These are phyloP conservation scores for Geotrichum citri-aurantii DNA, from an alignment of 1,139 yeast genomes.

Conservation along the genomic window DNA sequence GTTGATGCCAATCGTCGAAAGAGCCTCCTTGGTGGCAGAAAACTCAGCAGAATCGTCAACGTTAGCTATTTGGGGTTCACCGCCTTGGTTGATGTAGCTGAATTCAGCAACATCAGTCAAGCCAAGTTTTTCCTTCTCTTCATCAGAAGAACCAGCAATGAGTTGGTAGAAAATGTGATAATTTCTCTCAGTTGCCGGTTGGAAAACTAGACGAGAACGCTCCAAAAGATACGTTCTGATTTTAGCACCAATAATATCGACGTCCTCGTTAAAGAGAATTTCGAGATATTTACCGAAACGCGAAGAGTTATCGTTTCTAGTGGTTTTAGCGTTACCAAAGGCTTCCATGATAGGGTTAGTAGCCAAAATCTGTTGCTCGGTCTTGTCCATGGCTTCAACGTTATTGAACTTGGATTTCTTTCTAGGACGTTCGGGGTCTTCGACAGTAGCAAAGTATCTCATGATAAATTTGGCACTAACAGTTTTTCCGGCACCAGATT, in stretches of 20 bases:
- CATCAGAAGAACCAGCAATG: slow-evolving; percentile 66
- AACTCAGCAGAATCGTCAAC: slow-evolving; percentile 82
- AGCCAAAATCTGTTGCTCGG: slow-evolving; percentile 91
- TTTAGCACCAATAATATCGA: slow-evolving; percentile 87
- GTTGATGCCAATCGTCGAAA: slow-evolving; percentile 70
- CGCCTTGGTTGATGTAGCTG: slow-evolving; percentile 87
- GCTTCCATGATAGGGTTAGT: slow-evolving; percentile 99
- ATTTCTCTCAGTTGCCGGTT: slow-evolving; percentile 82
- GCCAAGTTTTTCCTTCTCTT: slow-evolving; percentile 53
- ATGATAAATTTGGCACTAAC: slow-evolving; percentile 95
- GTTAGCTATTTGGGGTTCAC: slow-evolving; percentile 63
- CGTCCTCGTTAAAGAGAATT: slow-evolving; percentile 67
- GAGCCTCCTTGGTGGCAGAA: slow-evolving; percentile 65
- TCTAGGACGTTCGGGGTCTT: slow-evolving; percentile 48
- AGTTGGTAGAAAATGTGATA: slow-evolving; percentile 94
- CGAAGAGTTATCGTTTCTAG: slow-evolving; percentile 94
- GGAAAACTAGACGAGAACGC: slow-evolving; percentile 90
- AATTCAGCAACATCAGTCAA: slow-evolving; percentile 59
- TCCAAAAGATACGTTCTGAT: slow-evolving; percentile 89
- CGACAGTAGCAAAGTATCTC: slow-evolving; percentile 97
- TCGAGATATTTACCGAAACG: slow-evolving; percentile 96
- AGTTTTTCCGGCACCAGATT: slow-evolving; percentile 98
- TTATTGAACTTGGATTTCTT: slow-evolving; percentile 33
- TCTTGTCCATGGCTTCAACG: slow-evolving; percentile 75
- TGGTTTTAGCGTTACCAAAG: slow-evolving; percentile 96